These are phyloP conservation scores for Phytophthora meadii DNA, from an alignment of 352 stramenopile species.

Conservation along the genomic window DNA sequence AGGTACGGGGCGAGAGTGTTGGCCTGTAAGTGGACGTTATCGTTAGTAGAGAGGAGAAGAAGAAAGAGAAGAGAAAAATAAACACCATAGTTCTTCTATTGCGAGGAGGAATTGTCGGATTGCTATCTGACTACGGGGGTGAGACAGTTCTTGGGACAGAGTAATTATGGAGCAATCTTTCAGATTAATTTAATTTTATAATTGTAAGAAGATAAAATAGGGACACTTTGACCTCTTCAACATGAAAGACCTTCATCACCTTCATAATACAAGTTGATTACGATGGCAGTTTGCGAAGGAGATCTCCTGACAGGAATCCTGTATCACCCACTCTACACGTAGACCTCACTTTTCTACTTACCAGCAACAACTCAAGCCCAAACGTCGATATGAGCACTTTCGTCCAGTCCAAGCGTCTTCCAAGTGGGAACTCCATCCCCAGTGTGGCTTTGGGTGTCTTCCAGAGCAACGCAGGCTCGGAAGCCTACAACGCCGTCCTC, in stretches of 20 bases:
- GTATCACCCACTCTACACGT: background rate
- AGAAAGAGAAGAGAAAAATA: background rate
- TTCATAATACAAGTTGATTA: constrained; percentile 7
- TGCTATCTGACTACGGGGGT: constrained; percentile 31
- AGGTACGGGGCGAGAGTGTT: constrained; percentile 94
- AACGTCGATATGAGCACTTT: constrained; percentile 19
- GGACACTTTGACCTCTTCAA: background rate
- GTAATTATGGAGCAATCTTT: constrained; percentile 7
- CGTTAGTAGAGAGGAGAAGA: background rate
- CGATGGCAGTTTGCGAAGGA: background rate
- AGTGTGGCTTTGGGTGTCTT: constrained; percentile 57
- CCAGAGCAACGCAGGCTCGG: constrained; percentile 41
- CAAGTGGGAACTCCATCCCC: constrained; percentile 56
- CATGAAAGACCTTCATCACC: too few species aligned
- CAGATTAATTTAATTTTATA: background rate
- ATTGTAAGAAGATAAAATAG: background rate
- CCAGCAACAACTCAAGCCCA: constrained; percentile 6
- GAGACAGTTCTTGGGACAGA: constrained; percentile 21
- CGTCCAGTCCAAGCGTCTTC: constrained; percentile 41
- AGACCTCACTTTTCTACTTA: constrained; percentile 13
- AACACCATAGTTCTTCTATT: constrained; percentile 27
- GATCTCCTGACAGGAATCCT: background rate
- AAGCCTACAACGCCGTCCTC: constrained; percentile 60
- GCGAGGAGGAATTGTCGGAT: constrained; percentile 8
- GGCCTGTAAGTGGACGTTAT: constrained; percentile 37